A percentile compares a stretch with the other conserved stretches of the same genome.
Evolutionary conservation across 148 eudicot species (phyloP).

Genomic region (Oxyria digyna): DNA sequence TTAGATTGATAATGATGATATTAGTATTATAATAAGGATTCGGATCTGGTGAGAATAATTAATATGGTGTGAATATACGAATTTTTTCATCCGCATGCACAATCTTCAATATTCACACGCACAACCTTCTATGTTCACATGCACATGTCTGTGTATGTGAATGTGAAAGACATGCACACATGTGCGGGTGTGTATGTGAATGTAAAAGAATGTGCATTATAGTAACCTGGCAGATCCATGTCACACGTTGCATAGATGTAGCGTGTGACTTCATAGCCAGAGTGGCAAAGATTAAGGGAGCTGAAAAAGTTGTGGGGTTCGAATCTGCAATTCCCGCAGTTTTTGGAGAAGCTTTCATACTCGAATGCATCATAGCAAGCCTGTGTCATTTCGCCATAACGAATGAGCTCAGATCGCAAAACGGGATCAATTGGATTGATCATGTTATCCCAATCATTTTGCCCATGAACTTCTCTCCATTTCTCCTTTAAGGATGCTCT

Average conservation of each 20-base stretch:
- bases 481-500: not conserved
- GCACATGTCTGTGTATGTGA: no score
- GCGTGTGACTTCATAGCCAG: conserved; percentile 20
- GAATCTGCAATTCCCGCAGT: conserved; percentile 25
- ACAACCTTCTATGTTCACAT: no score
- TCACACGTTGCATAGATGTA: conserved; percentile 23
- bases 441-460: conserved; percentile 22
- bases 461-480: conserved; percentile 24
- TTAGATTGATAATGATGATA: no score
- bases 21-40: no score
- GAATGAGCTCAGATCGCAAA: conserved; percentile 19
- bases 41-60: no score
- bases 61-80: no score
- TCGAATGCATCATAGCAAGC: conserved; percentile 34
- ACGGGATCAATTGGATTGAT: conserved; percentile 27
- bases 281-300: conserved; percentile 5
- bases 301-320: conserved; percentile 16
- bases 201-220: no score
- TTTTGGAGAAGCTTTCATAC: conserved; percentile 19
- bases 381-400: conserved; percentile 38
- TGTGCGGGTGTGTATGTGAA: no score
- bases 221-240: conserved; percentile 13
- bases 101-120: no score
- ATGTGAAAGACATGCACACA: no score
- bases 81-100: no score